Base-by-base conservation (phyloP, 768 basidiomycete genomes). In the Pulveroboletus frians region DNA sequence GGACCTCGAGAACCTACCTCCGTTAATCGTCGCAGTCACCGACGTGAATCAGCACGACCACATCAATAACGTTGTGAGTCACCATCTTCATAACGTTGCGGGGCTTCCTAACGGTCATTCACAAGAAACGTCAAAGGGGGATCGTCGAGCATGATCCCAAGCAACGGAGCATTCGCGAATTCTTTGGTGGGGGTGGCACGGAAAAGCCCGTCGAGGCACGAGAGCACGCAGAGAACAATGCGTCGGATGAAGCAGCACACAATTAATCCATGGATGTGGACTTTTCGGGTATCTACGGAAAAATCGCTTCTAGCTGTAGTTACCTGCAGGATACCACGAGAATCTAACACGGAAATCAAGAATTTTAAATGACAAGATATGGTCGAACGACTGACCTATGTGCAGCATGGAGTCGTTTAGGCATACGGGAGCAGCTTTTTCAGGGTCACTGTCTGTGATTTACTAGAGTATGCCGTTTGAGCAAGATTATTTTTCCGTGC, bases 81-180 rank as follows among this genome's bases (percentile, higher is more conserved):
- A 9, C 17, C 15, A 23, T 20, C 27, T 41, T 42, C 27, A 34
- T 11, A 14, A 29, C 36, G 7, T 9, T 35, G 23, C 15, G 17
- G 30, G 38, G 34, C 17, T 43, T 48, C 11, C 30, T 49, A 35
- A 60, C 38, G 42, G 26, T 48, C 71, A 69, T 62, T 63, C 44
- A 38, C 43, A 52, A 79, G 78, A 75, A 70, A 40, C 80, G 89
- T 4, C 89, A 92, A 64, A 79, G 75, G 51, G 88, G 87, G 3
- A 88, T 91, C 1, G 84, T 89, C 39, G 84, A 83, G 1, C 76
- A 84, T 60, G 90, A 93, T 60, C 80, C 82, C 27, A 79, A 79
- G 50, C 90, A 94, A 63, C 74, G 77, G 53, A 81, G 85, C 60
- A 85, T 93, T 39, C 76, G 86, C 18, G 73, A 76, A 3, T 92